These are phyloP conservation scores for Ceratocystis smalleyi DNA, from an alignment of 2,329 filamentous ascomycete species.

Conservation along the genomic window DNA sequence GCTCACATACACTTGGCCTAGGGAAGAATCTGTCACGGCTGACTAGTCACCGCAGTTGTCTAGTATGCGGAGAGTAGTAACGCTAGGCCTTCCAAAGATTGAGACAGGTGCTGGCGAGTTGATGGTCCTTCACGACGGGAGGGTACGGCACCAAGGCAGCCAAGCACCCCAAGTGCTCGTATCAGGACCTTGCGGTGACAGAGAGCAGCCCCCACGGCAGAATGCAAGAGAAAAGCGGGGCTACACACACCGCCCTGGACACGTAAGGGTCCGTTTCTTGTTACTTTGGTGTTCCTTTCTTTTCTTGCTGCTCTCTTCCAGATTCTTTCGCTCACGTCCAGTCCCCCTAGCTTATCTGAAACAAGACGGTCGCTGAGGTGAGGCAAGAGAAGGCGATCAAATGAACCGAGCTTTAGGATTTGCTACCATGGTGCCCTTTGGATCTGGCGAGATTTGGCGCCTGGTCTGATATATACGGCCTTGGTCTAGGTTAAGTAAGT, in stretches of 20 bases:
- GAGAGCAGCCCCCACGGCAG: not conserved
- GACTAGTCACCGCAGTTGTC: not conserved
- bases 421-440: not conserved
- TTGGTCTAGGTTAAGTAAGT: no score
- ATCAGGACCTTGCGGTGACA: not conserved
- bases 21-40: not conserved
- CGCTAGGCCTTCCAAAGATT: no score
- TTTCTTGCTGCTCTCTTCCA: slow-evolving; percentile 1
- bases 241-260: not conserved
- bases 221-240: not conserved
- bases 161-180: not conserved
- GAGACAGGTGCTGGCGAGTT: no score
- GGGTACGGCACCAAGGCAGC: not conserved
- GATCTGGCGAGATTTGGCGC: not conserved
- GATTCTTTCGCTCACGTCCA: not conserved
- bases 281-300: not conserved
- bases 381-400: slow-evolving; percentile 3
- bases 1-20: not conserved
- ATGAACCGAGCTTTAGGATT: not conserved
- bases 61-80: no score
- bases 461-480: not conserved
- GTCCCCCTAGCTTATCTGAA: not conserved
- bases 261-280: not conserved
- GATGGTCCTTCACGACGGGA: no score
- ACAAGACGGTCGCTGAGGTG: not conserved